These are phyloP conservation scores for Melampsora americana DNA, from an alignment of 1,284 basidiomycete species.

Conservation along the genomic window DNA sequence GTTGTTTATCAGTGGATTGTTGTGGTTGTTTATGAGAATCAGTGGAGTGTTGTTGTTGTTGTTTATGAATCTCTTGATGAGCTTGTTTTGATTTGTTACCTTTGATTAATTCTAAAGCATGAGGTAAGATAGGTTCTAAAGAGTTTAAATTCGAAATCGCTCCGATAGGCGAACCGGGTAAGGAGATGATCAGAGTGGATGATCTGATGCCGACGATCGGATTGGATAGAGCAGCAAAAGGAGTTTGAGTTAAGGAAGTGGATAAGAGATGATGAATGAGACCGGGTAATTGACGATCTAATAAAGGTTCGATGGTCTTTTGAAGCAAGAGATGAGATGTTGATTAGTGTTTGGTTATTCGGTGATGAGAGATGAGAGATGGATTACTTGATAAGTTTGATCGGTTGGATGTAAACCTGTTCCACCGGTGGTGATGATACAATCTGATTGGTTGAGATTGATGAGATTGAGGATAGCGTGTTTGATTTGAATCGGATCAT, in stretches of 20 bases:
- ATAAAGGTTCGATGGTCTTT: neutral
- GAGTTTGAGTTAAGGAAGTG: neutral
- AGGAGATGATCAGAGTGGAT: neutral
- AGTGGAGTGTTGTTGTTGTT: no score
- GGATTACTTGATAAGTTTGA: neutral
- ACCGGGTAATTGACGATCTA: neutral
- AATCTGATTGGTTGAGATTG: neutral
- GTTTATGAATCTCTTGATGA: neutral
- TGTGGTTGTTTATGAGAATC: no score
- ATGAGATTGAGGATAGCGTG: no score
- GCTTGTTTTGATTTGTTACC: neutral
- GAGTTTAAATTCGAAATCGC: neutral
- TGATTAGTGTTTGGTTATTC: neutral
- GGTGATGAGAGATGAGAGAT: slow-evolving; percentile 53
- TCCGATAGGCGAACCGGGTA: neutral
- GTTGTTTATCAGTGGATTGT: no score
- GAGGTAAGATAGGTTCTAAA: neutral
- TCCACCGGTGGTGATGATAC: neutral
- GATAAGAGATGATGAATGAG: neutral
- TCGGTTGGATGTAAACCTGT: slow-evolving; percentile 1
- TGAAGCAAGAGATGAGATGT: neutral
- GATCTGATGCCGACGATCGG: neutral
- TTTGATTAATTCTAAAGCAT: neutral
- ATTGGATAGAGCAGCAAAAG: neutral
- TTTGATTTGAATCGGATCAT: no score